These are phyloP conservation scores for Termitomyces sp. DNA, from an alignment of 768 basidiomycete genomes.

Conservation along the genomic window DNA sequence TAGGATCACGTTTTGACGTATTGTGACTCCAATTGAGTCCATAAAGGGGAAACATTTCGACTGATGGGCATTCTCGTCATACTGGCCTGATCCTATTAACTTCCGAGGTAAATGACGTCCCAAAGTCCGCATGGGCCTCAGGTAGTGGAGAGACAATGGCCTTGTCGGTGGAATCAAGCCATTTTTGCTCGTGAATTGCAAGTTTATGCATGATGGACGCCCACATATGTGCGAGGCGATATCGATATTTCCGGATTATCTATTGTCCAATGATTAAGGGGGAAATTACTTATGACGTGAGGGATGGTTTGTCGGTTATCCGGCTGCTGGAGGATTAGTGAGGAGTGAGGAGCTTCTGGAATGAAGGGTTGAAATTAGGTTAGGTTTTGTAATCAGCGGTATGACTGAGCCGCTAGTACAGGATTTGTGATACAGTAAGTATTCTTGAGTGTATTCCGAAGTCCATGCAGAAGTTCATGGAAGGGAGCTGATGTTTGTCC, in stretches of 20 bases:
- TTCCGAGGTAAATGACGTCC: slow-evolving; percentile 8
- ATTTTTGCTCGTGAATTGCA: slow-evolving; percentile 1
- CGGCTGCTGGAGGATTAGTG: not conserved
- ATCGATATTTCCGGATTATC: slow-evolving; percentile 3
- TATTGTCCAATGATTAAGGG: slow-evolving; percentile 3
- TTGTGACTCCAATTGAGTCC: not conserved
- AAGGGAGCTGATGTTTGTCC: slow-evolving; percentile 7
- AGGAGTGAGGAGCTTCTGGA: too few relatives aligned
- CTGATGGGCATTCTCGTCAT: not conserved
- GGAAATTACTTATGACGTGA: slow-evolving; percentile 2
- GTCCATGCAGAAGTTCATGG: not conserved
- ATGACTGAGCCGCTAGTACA: slow-evolving; percentile 4
- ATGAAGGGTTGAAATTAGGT: too few relatives aligned
- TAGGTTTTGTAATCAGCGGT: not conserved
- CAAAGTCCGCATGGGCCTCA: slow-evolving; percentile 4
- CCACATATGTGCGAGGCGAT: not conserved
- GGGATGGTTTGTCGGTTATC: not conserved
- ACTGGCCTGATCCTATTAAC: slow-evolving; percentile 2
- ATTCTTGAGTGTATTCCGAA: too few relatives aligned
- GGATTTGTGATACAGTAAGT: slow-evolving; percentile 6
- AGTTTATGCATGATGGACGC: slow-evolving; percentile 1
- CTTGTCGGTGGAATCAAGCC: slow-evolving; percentile 1
- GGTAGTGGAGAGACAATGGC: not conserved
- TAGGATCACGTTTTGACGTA: not conserved
- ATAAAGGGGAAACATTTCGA: not conserved